Conservation (phyloP, 2,329 filamentous ascomycete genomes). For the Dryadomyces quercus-mongolicae region DNA sequence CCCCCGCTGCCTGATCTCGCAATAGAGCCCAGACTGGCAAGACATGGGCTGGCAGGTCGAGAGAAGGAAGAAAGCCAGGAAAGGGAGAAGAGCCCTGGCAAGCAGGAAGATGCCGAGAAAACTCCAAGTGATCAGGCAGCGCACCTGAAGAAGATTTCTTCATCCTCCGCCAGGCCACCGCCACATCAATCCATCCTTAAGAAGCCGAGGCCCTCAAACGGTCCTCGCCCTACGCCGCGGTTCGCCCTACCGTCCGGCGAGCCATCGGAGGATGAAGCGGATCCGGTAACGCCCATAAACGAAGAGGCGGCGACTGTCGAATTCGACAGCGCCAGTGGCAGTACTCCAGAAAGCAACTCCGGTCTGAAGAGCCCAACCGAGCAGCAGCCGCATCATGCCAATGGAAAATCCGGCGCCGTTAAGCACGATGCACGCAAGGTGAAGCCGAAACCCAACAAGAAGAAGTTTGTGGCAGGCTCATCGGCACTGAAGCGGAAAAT, state of each 20-base stretch:
- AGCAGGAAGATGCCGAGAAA: background rate
- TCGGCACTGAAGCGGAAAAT: conserved; percentile 32
- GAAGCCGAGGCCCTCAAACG: conserved; percentile 33
- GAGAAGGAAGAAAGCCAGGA: background rate
- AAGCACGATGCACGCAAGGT: background rate
- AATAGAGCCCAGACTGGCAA: background rate
- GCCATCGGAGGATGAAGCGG: conserved; percentile 30
- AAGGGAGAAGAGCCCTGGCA: background rate
- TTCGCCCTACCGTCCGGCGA: conserved; percentile 38
- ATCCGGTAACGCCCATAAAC: background rate
- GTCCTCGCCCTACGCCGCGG: conserved; percentile 46
- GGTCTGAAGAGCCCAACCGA: background rate
- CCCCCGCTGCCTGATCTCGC: background rate
- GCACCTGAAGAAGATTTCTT: conserved; percentile 15
- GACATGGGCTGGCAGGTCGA: background rate
- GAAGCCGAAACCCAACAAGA: conserved; percentile 10
- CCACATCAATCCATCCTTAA: conserved; percentile 47
- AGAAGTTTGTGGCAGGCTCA: conserved; percentile 30
- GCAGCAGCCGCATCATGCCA: background rate
- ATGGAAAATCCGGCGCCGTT: background rate
- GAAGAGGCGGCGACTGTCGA: conserved; percentile 10
- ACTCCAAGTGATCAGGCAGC: background rate
- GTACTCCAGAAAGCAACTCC: background rate
- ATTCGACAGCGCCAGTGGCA: background rate
- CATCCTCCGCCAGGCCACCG: conserved; percentile 33